Percentiles rank a stretch among this genome's conserved stretches.
Evolutionary conservation across 2,329 filamentous ascomycete species (phyloP).

Genomic region (Xylaria hypoxylon): DNA sequence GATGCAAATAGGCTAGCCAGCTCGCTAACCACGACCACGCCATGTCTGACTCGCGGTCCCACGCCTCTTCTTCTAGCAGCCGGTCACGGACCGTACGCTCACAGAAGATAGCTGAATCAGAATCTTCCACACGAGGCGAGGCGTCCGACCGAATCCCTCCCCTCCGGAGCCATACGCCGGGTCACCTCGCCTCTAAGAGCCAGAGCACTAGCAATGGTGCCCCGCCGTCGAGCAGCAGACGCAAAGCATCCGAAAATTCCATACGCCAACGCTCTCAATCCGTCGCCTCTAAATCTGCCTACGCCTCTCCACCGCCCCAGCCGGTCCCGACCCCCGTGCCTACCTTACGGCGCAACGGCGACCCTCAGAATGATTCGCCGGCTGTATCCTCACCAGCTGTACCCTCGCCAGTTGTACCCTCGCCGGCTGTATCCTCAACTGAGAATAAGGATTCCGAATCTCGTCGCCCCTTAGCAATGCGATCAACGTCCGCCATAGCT

Average conservation of each 20-base stretch:
- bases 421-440: slow-evolving; percentile 48
- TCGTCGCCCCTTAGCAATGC: slow-evolving; percentile 60
- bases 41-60: slow-evolving; percentile 52
- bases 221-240: slow-evolving; percentile 51
- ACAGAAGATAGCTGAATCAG: slow-evolving; percentile 59
- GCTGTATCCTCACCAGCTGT: slow-evolving; percentile 49
- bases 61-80: slow-evolving; percentile 49
- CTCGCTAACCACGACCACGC: slow-evolving; percentile 33
- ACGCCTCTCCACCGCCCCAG: slow-evolving; percentile 48
- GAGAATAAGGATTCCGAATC: slow-evolving; percentile 47
- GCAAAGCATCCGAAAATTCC: slow-evolving; percentile 64
- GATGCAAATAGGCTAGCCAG: slow-evolving; percentile 38
- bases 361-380: slow-evolving; percentile 44
- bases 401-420: too few species aligned
- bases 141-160: slow-evolving; percentile 51
- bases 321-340: slow-evolving; percentile 47
- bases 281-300: slow-evolving; percentile 53
- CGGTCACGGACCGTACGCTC: slow-evolving; percentile 63
- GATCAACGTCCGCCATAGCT: slow-evolving; percentile 66
- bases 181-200: slow-evolving; percentile 70
- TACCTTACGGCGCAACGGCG: slow-evolving; percentile 47
- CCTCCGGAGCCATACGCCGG: slow-evolving; percentile 71
- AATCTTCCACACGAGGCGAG: slow-evolving; percentile 46
- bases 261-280: slow-evolving; percentile 68
- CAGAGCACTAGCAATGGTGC: slow-evolving; percentile 31